Evolutionary conservation across 371 early-diverging fungal species (phyloP).

Genomic region (Basidiobolus meristosporus): DNA sequence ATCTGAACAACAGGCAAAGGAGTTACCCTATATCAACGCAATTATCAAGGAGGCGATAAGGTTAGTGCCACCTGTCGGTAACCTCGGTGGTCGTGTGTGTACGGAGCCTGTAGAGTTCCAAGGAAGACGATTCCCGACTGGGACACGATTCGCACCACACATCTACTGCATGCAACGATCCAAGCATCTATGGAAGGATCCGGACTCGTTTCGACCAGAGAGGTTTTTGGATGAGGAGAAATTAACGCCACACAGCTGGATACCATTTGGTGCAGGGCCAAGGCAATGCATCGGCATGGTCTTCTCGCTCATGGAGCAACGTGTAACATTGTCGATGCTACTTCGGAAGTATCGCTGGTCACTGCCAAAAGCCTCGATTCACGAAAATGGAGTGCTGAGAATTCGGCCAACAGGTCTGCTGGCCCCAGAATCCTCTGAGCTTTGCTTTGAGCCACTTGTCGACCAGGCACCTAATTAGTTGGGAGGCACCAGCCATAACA

Average conservation of each 20-base stretch:
- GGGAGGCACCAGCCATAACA: no score
- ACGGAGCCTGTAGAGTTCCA: no score
- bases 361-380: no score
- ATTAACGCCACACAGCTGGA: not conserved
- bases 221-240: not conserved
- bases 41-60: constrained; percentile 2
- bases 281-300: constrained; percentile 9
- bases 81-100: not conserved
- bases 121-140: not conserved
- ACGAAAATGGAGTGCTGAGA: no score
- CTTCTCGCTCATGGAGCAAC: constrained; percentile 11
- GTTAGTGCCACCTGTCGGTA: not conserved
- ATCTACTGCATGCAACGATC: not conserved
- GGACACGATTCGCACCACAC: not conserved
- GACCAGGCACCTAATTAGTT: no score
- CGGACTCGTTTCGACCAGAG: not conserved
- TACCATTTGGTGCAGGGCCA: constrained; percentile 2
- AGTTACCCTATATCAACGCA: not conserved
- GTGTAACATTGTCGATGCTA: constrained; percentile 12
- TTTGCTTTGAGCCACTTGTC: no score
- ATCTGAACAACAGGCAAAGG: not conserved
- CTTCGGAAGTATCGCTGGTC: constrained; percentile 1
- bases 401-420: no score
- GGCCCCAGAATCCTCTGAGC: no score
- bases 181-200: not conserved